A percentile compares a stretch with the other conserved stretches of the same genome.
Conservation (phyloP, 805 yeast genomes). For the Priceomyces castillae region DNA sequence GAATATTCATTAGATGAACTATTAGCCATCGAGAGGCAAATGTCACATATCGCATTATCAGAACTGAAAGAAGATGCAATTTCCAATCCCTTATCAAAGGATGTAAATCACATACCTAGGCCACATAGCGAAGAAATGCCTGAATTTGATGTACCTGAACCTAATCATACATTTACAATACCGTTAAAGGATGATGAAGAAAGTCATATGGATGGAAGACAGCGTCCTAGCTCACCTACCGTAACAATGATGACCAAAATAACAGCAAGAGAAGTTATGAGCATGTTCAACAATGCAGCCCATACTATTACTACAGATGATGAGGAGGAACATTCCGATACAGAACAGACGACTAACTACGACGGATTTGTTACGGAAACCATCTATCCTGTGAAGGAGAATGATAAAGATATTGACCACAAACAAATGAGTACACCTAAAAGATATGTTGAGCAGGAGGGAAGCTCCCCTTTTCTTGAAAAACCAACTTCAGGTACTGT, state of each 20-base stretch:
- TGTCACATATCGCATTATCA: not conserved
- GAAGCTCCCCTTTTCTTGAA: conserved; percentile 51
- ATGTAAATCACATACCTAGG: not conserved
- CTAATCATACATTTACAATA: conserved; percentile 36
- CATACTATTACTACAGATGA: conserved; percentile 27
- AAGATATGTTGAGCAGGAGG: conserved; percentile 14
- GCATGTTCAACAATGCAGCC: conserved; percentile 67
- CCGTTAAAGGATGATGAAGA: conserved; percentile 42
- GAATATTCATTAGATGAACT: conserved; percentile 68
- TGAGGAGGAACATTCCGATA: conserved; percentile 22
- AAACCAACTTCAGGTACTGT: conserved; percentile 17
- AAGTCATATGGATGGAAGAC: conserved; percentile 9
- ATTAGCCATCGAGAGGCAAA: conserved; percentile 48
- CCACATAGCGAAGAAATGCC: not conserved
- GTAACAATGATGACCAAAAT: conserved; percentile 72
- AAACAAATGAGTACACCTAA: conserved; percentile 28
- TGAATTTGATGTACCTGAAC: conserved; percentile 4
- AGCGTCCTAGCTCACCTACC: conserved; percentile 63
- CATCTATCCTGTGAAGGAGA: conserved; percentile 16
- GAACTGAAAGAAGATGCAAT: conserved; percentile 1
- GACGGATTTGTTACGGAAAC: conserved; percentile 54
- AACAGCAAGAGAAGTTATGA: conserved; percentile 69
- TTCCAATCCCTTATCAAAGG: not conserved
- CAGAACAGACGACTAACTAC: conserved; percentile 32
- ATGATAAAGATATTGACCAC: not conserved